These are phyloP conservation scores for Candida lessepsii DNA, from an alignment of 805 yeast species.

Conservation along the genomic window DNA sequence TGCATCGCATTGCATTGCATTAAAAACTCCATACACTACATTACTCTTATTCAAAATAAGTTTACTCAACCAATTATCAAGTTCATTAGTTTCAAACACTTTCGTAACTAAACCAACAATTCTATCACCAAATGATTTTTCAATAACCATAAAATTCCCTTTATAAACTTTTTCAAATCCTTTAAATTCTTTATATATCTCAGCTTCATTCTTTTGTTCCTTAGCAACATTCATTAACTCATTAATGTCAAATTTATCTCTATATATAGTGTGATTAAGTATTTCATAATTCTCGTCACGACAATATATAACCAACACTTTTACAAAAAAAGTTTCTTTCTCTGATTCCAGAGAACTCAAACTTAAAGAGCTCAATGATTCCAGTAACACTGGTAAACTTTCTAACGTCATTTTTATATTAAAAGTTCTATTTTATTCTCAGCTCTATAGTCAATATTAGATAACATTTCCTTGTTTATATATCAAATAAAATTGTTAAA, in stretches of 20 bases:
- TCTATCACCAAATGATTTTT: conserved; percentile 16
- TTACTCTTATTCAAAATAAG: conserved; percentile 24
- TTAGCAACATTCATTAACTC: background rate
- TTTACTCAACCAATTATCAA: conserved; percentile 35
- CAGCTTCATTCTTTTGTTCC: background rate
- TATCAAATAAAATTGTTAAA: background rate
- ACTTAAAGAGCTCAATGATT: conserved; percentile 11
- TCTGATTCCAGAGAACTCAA: background rate
- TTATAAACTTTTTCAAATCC: background rate
- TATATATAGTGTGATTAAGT: conserved; percentile 9
- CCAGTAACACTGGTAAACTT: conserved; percentile 10
- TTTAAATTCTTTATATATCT: background rate
- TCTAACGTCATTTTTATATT: conserved; percentile 1
- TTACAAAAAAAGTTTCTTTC: conserved; percentile 13
- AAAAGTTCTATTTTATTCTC: no score
- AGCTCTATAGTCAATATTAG: no score
- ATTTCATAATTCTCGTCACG: conserved; percentile 4
- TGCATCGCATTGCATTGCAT: no score
- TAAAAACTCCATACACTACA: conserved; percentile 14
- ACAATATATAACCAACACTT: conserved; percentile 12
- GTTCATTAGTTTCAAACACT: conserved; percentile 19
- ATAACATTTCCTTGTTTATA: no score
- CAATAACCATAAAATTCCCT: conserved; percentile 19
- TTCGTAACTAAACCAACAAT: conserved; percentile 31
- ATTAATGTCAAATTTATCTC: conserved; percentile 3